Evolutionary conservation across 768 basidiomycete species (phyloP), one percentile per base, ranked within the genome.

Genomic region (Leucosporidium scottii): DNA sequence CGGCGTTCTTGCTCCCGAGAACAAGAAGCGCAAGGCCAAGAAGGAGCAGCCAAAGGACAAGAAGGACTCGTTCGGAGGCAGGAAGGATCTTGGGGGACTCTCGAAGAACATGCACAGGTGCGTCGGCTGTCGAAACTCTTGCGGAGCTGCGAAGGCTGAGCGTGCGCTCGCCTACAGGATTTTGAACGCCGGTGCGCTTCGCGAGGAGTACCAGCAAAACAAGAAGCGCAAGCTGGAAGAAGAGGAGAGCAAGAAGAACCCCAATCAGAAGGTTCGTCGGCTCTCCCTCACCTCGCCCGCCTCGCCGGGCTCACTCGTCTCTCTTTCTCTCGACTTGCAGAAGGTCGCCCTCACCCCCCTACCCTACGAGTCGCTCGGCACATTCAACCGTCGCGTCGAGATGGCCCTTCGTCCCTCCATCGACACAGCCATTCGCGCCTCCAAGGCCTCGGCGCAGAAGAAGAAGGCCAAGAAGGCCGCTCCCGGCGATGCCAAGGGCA

Each of bases 361-460:
- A 9, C 71, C 71, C 12, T 64, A 72, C 65, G 71, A 72, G 34
- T 72, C 71, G n/a, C 65, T 72, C 44, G 27, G 64, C 10, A 60
- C 71, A 44, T 72, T 72, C 65, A 72, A 72, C 65, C 67, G 65
- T 20, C 64, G 71, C 25, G 71, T 72, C 53, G 71, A 72, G 59
- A 64, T 68, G 50, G 71, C 65, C 53, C 63, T 72, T 58, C 64
- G 71, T 21, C 31, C 53, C 13, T 21, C 53, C 4, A 68, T 72
- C 58, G 65, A 68, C 55, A 27, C 56, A 2, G 67, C 67, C 18
- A 72, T 72, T 56, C 59, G 62, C 23, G 64, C 53, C 1, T 60
- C 71, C 15, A 61, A 68, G 13, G 31, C 59, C 25, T 48, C 67
- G 20, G 54, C 48, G 28, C 54, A 56, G 31, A 51, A 59, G 65